Conservation (phyloP, 2,329 filamentous ascomycete species). For the Oidium heveae region DNA sequence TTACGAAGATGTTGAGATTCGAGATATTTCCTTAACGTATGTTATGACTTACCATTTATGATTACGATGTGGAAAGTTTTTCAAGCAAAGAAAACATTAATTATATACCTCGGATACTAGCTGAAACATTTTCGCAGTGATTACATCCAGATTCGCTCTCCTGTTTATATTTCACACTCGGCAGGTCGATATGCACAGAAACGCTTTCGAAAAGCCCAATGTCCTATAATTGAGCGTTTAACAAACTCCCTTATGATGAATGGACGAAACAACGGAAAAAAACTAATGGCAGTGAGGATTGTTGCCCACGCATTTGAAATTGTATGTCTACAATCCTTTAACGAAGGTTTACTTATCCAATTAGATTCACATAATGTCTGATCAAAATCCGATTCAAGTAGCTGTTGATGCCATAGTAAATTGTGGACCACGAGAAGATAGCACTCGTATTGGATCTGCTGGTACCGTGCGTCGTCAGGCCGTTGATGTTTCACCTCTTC, state of each 20-base stretch:
- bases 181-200: no score
- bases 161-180: no score
- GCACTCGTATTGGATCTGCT: conserved; percentile 95
- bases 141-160: no score
- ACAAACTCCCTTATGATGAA: no score
- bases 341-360: conserved; percentile 3
- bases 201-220: no score
- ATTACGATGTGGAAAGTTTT: no score
- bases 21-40: conserved; percentile 99
- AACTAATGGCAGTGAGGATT: conserved; percentile 99
- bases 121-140: no score
- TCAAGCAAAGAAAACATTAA: no score
- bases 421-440: conserved; percentile 99
- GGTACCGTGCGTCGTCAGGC: conserved; percentile 99
- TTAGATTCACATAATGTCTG: conserved; percentile 99
- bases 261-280: conserved; percentile 99
- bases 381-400: conserved; percentile 99
- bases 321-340: conserved; percentile 32
- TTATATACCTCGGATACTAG: no score
- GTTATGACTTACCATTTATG: conserved; percentile 59
- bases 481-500: conserved; percentile 98
- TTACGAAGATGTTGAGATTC: conserved; percentile 98
- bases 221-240: no score
- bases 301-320: conserved; percentile 99
- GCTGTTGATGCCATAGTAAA: conserved; percentile 99